Percentiles rank a stretch among this genome's conserved stretches.
phyloP scores from a whole-genome alignment of 2,329 filamentous ascomycete species.

The Xylaria sp. region DNA sequence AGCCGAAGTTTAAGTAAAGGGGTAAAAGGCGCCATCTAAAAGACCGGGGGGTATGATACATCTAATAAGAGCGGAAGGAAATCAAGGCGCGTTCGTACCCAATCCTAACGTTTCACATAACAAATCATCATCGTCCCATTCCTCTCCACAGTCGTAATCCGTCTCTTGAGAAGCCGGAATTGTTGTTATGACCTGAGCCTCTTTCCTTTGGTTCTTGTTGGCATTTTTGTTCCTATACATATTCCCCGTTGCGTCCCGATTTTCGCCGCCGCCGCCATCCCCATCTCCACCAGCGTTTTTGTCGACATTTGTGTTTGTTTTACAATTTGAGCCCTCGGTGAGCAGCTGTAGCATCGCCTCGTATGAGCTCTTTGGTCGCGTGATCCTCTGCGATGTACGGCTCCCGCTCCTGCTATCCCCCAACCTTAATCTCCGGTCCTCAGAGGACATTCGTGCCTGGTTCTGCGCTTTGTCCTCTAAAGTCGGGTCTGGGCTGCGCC shows the following conservation, averaged over 20 bases:
- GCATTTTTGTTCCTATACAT: background rate
- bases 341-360: conserved; percentile 31
- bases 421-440: background rate
- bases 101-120: conserved; percentile 10
- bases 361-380: conserved; percentile 24
- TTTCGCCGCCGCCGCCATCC: background rate
- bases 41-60: no score
- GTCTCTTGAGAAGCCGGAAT: conserved; percentile 35
- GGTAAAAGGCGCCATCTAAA: no score
- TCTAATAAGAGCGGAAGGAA: background rate
- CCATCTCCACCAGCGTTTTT: background rate
- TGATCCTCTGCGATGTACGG: background rate
- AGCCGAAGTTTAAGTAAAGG: no score
- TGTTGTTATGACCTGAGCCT: background rate
- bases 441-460: background rate
- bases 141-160: conserved; percentile 35
- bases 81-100: background rate
- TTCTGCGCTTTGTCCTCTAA: background rate
- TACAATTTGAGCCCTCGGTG: conserved; percentile 19
- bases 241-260: no score
- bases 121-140: conserved; percentile 30
- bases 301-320: background rate
- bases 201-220: background rate
- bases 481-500: background rate
- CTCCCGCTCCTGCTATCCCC: background rate